Conservation (phyloP, 805 yeast genomes). For the Hanseniaspora mollemarum region DNA sequence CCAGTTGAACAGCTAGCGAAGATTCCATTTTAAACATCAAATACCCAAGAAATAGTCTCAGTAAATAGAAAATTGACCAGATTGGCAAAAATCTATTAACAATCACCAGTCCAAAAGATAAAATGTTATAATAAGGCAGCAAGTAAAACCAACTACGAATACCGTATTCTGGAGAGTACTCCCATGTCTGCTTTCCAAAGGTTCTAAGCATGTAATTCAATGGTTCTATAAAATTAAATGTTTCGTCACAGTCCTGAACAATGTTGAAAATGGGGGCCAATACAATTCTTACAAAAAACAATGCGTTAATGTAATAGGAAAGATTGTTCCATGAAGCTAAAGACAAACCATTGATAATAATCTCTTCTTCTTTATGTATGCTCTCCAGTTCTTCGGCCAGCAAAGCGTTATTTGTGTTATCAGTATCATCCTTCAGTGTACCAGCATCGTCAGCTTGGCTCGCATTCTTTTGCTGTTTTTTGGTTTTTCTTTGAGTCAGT, state of each 20-base stretch:
- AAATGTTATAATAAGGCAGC: slow-evolving; percentile 32
- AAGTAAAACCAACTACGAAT: slow-evolving; percentile 78
- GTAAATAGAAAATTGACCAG: slow-evolving; percentile 38
- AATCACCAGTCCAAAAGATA: slow-evolving; percentile 18
- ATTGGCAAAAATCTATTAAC: slow-evolving; percentile 20
- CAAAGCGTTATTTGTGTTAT: not conserved
- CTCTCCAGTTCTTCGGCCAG: not conserved
- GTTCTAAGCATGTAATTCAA: slow-evolving; percentile 63
- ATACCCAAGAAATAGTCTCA: slow-evolving; percentile 38
- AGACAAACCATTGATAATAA: not conserved
- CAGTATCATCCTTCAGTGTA: not conserved
- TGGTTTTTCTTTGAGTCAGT: slow-evolving; percentile 1
- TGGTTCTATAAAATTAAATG: slow-evolving; percentile 92
- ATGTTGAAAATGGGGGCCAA: slow-evolving; percentile 38
- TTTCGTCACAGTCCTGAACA: slow-evolving; percentile 86
- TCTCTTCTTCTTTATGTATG: not conserved
- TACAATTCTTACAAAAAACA: slow-evolving; percentile 2
- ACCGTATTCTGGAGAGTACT: slow-evolving; percentile 80
- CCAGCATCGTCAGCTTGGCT: not conserved
- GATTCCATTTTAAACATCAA: slow-evolving; percentile 43
- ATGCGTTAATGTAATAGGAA: not conserved
- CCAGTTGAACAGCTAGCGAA: slow-evolving; percentile 37
- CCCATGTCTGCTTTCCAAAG: slow-evolving; percentile 94
- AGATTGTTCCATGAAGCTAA: not conserved
- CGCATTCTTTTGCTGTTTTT: not conserved